Conservation (phyloP, 108 stramenopile species). For the Schizochytrium sp. region DNA sequence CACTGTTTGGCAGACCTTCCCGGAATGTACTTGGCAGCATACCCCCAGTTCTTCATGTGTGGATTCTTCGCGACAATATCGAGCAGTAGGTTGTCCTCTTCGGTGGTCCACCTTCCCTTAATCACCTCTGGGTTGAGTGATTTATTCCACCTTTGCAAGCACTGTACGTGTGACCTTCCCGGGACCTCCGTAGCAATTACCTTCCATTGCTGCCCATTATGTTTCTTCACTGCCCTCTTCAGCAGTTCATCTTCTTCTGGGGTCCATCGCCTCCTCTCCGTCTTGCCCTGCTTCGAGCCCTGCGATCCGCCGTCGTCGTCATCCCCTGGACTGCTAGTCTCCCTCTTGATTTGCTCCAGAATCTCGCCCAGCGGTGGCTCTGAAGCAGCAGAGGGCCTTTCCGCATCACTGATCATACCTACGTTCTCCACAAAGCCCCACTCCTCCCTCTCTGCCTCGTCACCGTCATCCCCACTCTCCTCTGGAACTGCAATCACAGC, state of each 20-base stretch:
- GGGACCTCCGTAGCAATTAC: not conserved
- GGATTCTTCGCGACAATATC: constrained; percentile 53
- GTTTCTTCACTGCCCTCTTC: not conserved
- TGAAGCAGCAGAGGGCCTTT: too few relatives aligned
- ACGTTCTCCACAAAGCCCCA: too few relatives aligned
- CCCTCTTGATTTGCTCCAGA: too few relatives aligned
- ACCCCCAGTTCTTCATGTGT: constrained; percentile 45
- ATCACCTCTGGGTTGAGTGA: constrained; percentile 74
- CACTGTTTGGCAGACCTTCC: constrained; percentile 53
- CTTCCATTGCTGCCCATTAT: not conserved
- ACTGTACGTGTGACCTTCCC: constrained; percentile 69
- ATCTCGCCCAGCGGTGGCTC: too few relatives aligned
- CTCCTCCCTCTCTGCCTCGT: too few relatives aligned
- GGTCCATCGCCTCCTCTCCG: constrained; percentile 3
- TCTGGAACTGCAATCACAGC: too few relatives aligned
- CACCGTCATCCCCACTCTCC: too few relatives aligned
- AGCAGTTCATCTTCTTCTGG: constrained; percentile 49
- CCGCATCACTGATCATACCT: too few relatives aligned
- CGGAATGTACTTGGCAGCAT: constrained; percentile 2
- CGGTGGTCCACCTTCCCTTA: constrained; percentile 66
- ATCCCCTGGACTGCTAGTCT: too few relatives aligned
- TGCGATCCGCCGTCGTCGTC: too few relatives aligned
- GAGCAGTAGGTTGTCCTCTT: constrained; percentile 39
- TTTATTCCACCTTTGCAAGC: constrained; percentile 79
- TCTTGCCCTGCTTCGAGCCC: not conserved